These are phyloP conservation scores for Linum trigynum DNA, from an alignment of 345 rosid genomes.

Conservation along the genomic window DNA sequence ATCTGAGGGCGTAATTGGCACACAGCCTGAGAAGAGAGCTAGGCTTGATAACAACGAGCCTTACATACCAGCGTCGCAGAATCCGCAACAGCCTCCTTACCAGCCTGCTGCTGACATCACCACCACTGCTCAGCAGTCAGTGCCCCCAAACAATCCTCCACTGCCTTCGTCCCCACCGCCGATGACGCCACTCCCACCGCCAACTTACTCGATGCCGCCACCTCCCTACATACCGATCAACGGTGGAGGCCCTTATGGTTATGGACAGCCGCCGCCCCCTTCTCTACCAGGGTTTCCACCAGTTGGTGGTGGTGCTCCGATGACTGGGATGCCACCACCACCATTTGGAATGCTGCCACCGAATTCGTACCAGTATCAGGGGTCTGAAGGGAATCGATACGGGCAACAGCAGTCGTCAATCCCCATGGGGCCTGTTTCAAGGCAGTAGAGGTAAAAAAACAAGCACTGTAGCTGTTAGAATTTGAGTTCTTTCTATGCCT, in stretches of 20 bases:
- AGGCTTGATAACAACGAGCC: constrained; percentile 55
- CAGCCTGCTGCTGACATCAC: constrained; percentile 21
- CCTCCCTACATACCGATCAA: constrained; percentile 46
- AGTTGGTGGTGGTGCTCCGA: constrained; percentile 29
- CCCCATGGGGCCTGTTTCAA: constrained; percentile 53
- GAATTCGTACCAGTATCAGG: constrained; percentile 53
- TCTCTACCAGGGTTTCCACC: constrained; percentile 32
- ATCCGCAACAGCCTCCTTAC: constrained; percentile 26
- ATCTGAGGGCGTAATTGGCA: constrained; percentile 65
- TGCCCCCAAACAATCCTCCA: constrained; percentile 32
- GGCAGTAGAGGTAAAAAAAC: constrained; percentile 34
- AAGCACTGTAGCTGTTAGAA: no score
- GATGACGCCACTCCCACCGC: constrained; percentile 46
- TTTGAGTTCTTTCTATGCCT: no score
- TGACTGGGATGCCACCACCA: constrained; percentile 37
- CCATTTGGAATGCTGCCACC: constrained; percentile 32
- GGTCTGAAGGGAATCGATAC: constrained; percentile 60
- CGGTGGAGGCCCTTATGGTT: constrained; percentile 42
- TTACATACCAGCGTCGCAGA: constrained; percentile 34
- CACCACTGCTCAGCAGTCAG: constrained; percentile 20
- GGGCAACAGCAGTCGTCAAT: constrained; percentile 51
- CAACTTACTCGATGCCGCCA: constrained; percentile 33
- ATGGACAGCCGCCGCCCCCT: constrained; percentile 39
- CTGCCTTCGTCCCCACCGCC: constrained; percentile 51
- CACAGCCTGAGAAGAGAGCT: constrained; percentile 63